Evolutionary conservation across 2,329 filamentous ascomycete genomes (phyloP).

Genomic region (Sordariomycetes sp.): DNA sequence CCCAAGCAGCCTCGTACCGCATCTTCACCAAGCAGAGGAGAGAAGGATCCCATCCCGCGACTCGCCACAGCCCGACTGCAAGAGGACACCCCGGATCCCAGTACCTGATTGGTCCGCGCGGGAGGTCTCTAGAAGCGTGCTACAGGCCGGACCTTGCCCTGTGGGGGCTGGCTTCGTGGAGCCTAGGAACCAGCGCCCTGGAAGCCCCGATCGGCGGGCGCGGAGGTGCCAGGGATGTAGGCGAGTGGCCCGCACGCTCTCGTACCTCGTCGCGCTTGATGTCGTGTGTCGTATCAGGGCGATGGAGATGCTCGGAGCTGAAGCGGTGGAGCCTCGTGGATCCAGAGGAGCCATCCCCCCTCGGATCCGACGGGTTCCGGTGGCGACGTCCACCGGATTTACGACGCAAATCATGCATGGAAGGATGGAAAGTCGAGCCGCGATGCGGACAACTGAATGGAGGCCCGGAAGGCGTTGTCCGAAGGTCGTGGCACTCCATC

Average conservation of each 20-base stretch:
- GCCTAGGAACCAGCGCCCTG: not conserved
- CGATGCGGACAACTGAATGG: not conserved
- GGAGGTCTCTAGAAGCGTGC: not conserved
- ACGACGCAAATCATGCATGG: not conserved
- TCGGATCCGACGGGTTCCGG: not conserved
- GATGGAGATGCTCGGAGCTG: not conserved
- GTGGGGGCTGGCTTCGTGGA: not conserved
- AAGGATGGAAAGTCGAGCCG: not conserved
- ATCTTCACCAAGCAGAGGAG: not conserved
- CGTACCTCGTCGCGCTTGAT: not conserved
- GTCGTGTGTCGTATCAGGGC: not conserved
- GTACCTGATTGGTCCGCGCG: not conserved
- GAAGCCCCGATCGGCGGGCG: not conserved
- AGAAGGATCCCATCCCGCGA: not conserved
- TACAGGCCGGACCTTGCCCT: not conserved
- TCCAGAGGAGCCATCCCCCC: not conserved
- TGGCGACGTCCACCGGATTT: not conserved
- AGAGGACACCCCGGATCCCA: not conserved
- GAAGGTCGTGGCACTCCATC: not conserved
- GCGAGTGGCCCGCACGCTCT: not conserved
- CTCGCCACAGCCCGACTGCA: not conserved
- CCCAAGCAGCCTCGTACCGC: not conserved
- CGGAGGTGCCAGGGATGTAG: not conserved
- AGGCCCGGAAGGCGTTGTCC: not conserved
- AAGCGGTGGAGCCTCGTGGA: not conserved